phyloP scores from a whole-genome alignment of 257 asterid genomes.

The Gynochthodes officinalis region DNA sequence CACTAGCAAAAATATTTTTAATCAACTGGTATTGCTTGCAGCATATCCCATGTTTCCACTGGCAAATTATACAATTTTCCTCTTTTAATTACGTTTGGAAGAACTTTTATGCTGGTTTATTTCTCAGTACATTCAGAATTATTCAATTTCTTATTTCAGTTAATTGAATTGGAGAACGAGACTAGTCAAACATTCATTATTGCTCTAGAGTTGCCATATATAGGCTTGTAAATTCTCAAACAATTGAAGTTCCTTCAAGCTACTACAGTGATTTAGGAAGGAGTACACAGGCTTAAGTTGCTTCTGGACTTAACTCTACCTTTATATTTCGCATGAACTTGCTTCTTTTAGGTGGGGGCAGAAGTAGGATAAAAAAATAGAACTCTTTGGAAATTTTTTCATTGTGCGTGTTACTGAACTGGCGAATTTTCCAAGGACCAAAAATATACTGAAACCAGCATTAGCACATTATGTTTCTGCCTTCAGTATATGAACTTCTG shows the following conservation, averaged over 20 bases:
- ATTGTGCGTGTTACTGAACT: not conserved
- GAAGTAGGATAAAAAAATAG: not conserved
- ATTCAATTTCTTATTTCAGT: not conserved
- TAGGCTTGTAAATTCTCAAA: not conserved
- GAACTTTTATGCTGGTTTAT: not conserved
- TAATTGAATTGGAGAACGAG: not conserved
- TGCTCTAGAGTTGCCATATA: too few species aligned
- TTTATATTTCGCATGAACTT: not conserved
- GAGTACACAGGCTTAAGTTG: not conserved
- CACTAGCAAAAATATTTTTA: not conserved
- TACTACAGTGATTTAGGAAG: not conserved
- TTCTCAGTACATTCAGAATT: not conserved
- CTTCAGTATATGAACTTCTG: not conserved
- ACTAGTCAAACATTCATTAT: not conserved
- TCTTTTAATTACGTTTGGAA: not conserved
- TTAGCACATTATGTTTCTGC: not conserved
- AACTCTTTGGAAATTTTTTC: not conserved
- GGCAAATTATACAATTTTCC: not conserved
- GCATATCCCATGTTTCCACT: not conserved
- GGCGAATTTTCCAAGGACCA: not conserved
- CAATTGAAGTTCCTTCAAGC: not conserved
- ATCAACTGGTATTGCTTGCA: not conserved
- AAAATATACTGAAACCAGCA: not conserved
- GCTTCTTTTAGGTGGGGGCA: not conserved
- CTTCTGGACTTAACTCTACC: too few species aligned